A percentile compares a stretch with the other conserved stretches of the same genome.
phyloP scores from a whole-genome alignment of 306 rosid species.

The Prunus mongolica region DNA sequence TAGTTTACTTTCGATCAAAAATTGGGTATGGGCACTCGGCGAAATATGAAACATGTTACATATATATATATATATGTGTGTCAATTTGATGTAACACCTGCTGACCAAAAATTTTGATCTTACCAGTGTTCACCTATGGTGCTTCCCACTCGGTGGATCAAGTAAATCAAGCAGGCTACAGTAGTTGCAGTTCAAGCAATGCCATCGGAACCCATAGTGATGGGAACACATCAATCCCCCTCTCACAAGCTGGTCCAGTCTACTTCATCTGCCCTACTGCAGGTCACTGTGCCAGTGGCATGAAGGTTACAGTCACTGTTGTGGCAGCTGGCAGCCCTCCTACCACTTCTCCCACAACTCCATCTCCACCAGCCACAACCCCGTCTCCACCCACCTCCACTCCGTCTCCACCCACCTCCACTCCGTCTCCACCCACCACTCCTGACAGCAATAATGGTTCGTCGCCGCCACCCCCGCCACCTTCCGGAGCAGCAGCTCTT shows the following conservation, averaged over 20 bases:
- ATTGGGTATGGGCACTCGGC: no score
- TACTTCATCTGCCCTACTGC: constrained; percentile 50
- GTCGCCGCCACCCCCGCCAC: constrained; percentile 27
- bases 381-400: constrained; percentile 4
- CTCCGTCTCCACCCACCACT: constrained; percentile 23
- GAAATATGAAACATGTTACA: no score
- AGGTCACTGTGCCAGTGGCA: constrained; percentile 52
- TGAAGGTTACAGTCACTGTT: constrained; percentile 53
- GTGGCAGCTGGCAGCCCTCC: constrained; percentile 28
- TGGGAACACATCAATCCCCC: constrained; percentile 37
- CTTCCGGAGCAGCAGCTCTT: constrained; percentile 27
- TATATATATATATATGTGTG: no score
- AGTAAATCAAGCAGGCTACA: constrained; percentile 33
- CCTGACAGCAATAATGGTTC: constrained; percentile 1
- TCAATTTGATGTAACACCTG: no score
- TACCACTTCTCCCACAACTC: constrained; percentile 6
- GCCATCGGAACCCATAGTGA: not conserved
- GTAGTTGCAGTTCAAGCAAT: constrained; percentile 37
- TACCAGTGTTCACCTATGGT: constrained; percentile 54
- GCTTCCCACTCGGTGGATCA: constrained; percentile 35
- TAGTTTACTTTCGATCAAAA: no score
- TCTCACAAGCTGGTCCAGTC: constrained; percentile 21
- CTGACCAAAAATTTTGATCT: not conserved
- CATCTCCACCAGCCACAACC: constrained; percentile 8
- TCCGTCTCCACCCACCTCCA: constrained; percentile 10